Percentiles rank a stretch among this genome's conserved stretches.
These are phyloP conservation scores for Diaporthe longicolla DNA, from an alignment of 2,329 filamentous ascomycete species.

Conservation along the genomic window DNA sequence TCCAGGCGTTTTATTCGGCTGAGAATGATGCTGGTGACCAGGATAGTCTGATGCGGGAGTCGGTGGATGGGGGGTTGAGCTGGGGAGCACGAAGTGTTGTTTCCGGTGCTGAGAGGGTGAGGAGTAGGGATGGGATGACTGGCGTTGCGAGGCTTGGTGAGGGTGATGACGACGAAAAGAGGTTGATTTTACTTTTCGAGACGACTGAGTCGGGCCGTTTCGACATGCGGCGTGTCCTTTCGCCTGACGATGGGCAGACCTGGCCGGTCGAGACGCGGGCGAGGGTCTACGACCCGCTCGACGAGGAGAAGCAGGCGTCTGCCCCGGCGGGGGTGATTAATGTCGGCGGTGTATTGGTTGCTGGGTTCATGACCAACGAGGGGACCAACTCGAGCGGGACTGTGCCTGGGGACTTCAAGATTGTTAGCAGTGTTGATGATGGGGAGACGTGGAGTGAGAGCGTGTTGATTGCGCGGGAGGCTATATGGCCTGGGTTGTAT, in stretches of 20 bases:
- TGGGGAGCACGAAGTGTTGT: conserved; percentile 53
- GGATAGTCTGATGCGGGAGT: conserved; percentile 58
- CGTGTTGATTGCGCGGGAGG: conserved; percentile 47
- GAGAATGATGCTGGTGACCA: conserved; percentile 57
- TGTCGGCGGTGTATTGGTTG: conserved; percentile 58
- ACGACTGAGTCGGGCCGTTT: conserved; percentile 53
- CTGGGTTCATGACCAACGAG: conserved; percentile 62
- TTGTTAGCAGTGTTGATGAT: conserved; percentile 49
- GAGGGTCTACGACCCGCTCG: conserved; percentile 54
- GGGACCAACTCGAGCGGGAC: conserved; percentile 46
- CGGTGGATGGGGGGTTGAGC: conserved; percentile 55
- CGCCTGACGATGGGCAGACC: conserved; percentile 56
- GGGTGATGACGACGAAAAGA: conserved; percentile 45
- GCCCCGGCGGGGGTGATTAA: conserved; percentile 58
- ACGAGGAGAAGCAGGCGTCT: conserved; percentile 50
- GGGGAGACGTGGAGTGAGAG: conserved; percentile 48
- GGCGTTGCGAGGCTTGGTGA: conserved; percentile 51
- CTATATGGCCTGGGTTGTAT: conserved; percentile 53
- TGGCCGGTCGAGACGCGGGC: conserved; percentile 54
- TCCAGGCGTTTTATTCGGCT: conserved; percentile 61
- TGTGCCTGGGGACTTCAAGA: conserved; percentile 52
- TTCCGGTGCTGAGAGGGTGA: conserved; percentile 51
- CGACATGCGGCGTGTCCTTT: conserved; percentile 54
- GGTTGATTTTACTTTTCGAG: conserved; percentile 61
- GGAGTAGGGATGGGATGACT: conserved; percentile 61